Percentiles rank a stretch among this genome's conserved stretches.
phyloP scores from a whole-genome alignment of 768 basidiomycete genomes.

The Lentinula sp. region DNA sequence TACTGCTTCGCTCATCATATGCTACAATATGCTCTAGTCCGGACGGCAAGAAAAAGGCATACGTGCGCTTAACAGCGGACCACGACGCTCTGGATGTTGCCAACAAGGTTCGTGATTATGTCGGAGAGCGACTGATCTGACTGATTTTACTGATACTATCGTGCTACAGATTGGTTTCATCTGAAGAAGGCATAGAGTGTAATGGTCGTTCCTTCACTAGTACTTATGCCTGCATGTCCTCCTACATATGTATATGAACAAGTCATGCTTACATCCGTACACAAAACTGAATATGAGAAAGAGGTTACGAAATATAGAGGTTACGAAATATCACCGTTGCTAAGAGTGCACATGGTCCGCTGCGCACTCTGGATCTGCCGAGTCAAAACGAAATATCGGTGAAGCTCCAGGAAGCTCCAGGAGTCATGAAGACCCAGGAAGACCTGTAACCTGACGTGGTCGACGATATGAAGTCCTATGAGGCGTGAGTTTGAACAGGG shows the following conservation, averaged over 20 bases:
- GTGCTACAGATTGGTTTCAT: slow-evolving; percentile 83
- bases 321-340: neutral
- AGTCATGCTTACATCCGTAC: neutral
- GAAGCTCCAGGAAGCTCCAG: no score
- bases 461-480: no score
- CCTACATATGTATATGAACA: neutral
- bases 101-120: slow-evolving; percentile 67
- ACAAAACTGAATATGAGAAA: no score
- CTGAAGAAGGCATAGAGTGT: slow-evolving; percentile 31
- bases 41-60: slow-evolving; percentile 99
- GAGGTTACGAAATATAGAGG: no score
- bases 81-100: slow-evolving; percentile 96
- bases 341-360: neutral
- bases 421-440: no score
- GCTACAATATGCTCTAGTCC: slow-evolving; percentile 48
- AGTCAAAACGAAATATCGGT: no score
- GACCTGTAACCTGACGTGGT: no score
- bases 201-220: neutral
- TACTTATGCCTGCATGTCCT: neutral
- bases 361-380: no score
- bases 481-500: no score
- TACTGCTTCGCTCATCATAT: neutral
- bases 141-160: neutral
- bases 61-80: slow-evolving; percentile 91
- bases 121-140: neutral